Conservation (phyloP, 2,329 filamentous ascomycete species). For the Diplodia corticola region DNA sequence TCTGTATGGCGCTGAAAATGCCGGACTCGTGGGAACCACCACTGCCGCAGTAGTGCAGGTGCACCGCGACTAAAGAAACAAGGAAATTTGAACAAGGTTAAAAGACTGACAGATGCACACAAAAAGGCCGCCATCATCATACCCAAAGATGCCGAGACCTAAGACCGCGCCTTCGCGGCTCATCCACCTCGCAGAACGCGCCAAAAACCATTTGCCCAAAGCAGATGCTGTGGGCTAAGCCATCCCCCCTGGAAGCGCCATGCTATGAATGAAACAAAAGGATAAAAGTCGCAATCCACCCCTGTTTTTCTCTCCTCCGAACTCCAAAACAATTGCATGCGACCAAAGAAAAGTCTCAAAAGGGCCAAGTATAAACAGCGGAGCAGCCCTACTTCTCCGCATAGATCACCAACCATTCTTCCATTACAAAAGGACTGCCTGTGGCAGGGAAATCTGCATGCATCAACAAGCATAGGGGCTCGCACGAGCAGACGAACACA, state of each 20-base stretch:
- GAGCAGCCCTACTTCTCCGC: neutral
- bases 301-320: neutral
- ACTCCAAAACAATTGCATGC: neutral
- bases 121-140: neutral
- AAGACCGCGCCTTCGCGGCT: neutral
- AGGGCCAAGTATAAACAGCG: neutral
- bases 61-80: too few species aligned
- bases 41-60: neutral
- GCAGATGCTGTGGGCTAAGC: neutral
- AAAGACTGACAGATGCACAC: neutral
- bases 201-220: neutral
- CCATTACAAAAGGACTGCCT: neutral
- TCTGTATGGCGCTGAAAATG: neutral
- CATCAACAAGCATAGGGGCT: neutral
- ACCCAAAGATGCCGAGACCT: neutral
- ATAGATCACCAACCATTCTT: neutral
- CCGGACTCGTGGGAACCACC: neutral
- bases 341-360: neutral
- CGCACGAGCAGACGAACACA: neutral
- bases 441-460: neutral
- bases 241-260: neutral
- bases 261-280: conserved; percentile 5
- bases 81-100: neutral
- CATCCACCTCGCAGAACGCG: neutral
- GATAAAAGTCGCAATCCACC: neutral